phyloP scores from a whole-genome alignment of 1,284 basidiomycete species.

The Austroboletus niveus region DNA sequence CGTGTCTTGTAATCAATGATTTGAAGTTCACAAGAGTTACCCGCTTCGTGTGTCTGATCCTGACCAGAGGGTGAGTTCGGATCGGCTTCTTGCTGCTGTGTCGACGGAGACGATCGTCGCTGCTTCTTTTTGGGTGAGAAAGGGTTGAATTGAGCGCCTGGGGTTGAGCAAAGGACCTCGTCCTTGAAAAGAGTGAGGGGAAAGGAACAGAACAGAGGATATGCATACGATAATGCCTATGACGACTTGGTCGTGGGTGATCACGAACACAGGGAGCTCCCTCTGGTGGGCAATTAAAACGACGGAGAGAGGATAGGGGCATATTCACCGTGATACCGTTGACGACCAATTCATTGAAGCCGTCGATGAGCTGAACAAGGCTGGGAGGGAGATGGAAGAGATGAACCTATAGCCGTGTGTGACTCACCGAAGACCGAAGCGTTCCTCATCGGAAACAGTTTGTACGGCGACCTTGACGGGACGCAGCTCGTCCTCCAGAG shows the following conservation, averaged over 20 bases:
- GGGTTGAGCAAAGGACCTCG: constrained; percentile 15
- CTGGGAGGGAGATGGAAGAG: constrained; percentile 32
- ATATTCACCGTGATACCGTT: constrained; percentile 48
- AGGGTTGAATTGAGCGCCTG: neutral
- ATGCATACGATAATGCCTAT: constrained; percentile 62
- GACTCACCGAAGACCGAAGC: constrained; percentile 66
- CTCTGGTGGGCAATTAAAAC: constrained; percentile 40
- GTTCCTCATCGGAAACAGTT: constrained; percentile 57
- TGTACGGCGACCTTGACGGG: constrained; percentile 56
- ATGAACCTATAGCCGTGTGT: neutral
- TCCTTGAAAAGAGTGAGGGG: constrained; percentile 40
- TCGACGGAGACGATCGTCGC: constrained; percentile 1
- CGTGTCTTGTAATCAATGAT: constrained; percentile 82
- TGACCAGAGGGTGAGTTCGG: neutral
- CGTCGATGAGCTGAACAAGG: constrained; percentile 61
- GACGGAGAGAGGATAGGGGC: neutral
- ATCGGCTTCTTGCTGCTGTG: neutral
- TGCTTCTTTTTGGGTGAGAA: constrained; percentile 19
- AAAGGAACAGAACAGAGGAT: constrained; percentile 4
- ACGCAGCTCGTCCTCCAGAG: constrained; percentile 73
- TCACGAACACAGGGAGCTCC: constrained; percentile 72
- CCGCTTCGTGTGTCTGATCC: constrained; percentile 1
- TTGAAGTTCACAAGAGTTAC: constrained; percentile 38
- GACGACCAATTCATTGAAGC: constrained; percentile 47
- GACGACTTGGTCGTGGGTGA: constrained; percentile 55